phyloP scores from a whole-genome alignment of 768 basidiomycete genomes.

The Rhodotorula graminis region DNA sequence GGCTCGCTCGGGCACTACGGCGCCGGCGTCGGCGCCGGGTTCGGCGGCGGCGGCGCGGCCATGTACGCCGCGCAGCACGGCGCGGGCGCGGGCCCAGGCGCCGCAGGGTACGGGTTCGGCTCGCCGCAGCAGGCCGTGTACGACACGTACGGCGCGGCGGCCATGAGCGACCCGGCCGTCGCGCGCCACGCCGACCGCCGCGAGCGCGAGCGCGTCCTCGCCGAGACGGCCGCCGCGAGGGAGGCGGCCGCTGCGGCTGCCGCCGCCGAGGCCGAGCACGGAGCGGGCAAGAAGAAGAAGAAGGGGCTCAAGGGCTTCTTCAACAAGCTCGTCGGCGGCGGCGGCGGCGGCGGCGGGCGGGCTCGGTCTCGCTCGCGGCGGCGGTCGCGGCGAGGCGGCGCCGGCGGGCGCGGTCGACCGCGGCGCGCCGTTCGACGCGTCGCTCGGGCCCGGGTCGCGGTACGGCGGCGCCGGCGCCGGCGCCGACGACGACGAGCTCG shows the following conservation, averaged over 20 bases:
- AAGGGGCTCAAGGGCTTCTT: constrained; percentile 44
- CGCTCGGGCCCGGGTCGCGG: neutral
- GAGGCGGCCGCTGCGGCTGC: neutral
- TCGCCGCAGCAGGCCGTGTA: constrained; percentile 4
- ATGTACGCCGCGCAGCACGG: neutral
- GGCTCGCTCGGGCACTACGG: constrained; percentile 9
- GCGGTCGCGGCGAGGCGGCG: neutral
- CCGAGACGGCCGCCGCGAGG: constrained; percentile 9
- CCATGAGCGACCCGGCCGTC: constrained; percentile 31
- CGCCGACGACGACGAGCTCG: constrained; percentile 49
- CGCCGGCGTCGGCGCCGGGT: neutral
- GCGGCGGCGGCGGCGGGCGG: neutral
- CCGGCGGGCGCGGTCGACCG: neutral
- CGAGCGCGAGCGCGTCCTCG: constrained; percentile 16
- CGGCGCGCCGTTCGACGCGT: neutral
- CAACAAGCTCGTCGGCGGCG: constrained; percentile 36
- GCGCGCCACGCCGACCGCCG: constrained; percentile 20
- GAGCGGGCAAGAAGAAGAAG: constrained; percentile 40
- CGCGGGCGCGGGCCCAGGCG: neutral
- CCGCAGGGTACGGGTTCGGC: neutral
- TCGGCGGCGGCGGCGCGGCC: neutral
- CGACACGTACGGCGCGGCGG: constrained; percentile 16
- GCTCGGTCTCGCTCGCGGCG: constrained; percentile 13
- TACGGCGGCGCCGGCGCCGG: no score
- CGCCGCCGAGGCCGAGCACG: neutral